These are phyloP conservation scores for Phoenix dactylifera DNA, from an alignment of 176 grass and related monocot species.

Conservation along the genomic window DNA sequence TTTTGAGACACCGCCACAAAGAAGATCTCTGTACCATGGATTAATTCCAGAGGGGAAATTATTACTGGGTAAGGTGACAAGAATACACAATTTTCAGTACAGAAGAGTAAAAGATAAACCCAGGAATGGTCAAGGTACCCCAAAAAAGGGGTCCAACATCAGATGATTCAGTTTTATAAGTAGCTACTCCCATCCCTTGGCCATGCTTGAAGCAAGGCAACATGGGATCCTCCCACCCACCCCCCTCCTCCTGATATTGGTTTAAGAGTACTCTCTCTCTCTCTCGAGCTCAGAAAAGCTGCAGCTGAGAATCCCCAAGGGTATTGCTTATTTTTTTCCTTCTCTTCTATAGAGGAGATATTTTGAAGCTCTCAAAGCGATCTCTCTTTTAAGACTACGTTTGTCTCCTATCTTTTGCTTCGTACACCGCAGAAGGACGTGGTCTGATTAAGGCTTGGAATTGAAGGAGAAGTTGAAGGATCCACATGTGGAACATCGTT, in stretches of 20 bases:
- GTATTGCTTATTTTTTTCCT: too few relatives aligned
- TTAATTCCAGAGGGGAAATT: conserved; percentile 8
- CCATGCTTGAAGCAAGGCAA: conserved; percentile 11
- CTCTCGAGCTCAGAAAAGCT: too few relatives aligned
- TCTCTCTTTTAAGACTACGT: too few relatives aligned
- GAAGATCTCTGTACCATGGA: conserved; percentile 8
- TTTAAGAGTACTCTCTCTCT: too few relatives aligned
- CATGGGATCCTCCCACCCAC: not conserved
- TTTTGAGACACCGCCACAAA: not conserved
- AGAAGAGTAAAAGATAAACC: not conserved
- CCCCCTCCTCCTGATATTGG: too few relatives aligned
- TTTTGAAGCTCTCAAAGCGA: too few relatives aligned
- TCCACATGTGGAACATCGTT: not conserved
- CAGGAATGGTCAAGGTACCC: conserved; percentile 23
- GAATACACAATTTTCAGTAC: not conserved
- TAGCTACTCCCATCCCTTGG: not conserved
- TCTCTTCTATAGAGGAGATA: too few relatives aligned
- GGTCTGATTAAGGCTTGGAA: not conserved
- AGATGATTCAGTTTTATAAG: conserved; percentile 2
- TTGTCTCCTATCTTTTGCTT: too few relatives aligned
- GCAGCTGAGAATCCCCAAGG: too few relatives aligned
- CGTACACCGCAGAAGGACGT: too few relatives aligned
- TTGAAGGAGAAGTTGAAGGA: not conserved
- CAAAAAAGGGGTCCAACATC: not conserved
- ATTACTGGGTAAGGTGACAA: not conserved